Evolutionary conservation across 441 rosid genomes (phyloP), one percentile per base, ranked within the genome.

Genomic region (Populus tomentosa): DNA sequence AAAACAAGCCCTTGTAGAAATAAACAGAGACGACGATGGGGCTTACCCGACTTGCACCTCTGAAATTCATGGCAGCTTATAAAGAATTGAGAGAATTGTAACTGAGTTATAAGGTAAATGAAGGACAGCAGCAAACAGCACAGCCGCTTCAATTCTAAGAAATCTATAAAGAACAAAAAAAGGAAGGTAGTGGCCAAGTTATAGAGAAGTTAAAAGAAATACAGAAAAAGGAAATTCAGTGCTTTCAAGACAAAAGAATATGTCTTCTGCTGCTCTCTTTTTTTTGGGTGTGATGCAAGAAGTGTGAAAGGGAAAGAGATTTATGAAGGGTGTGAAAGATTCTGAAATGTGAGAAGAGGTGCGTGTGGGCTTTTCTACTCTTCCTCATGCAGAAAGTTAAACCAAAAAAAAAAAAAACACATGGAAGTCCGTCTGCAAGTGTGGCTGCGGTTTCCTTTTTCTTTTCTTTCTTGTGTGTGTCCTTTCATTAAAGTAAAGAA

Each of bases 21-120:
- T 50, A 9, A 24, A 7, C 3, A 30, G 30, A 63, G 10, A 72
- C 23, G 36, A 24, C 30, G 21, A 65, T 20, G 20, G 50, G n/a
- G 59, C 59, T 4, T 16, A 50, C 59, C 50, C 50, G 69, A 59
- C 84, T 80, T 82, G 82, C 88, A 50, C 86, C 82, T 82, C 84
- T 82, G 70, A 80, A 86, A 78, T 86, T 71, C 86, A 86, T 86
- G 50, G 65, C 78, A 35, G 69, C 81, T 21, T 26, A 64, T 11
- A 64, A 64, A 21, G 30, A 23, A 1, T 10, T 10, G 67, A 24
- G 11, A 64, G 50, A 42, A 42, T 42, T 42, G 50, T 42, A 42
- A 5, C 14, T 13, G 50, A 2, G 50, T 10, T 38, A 10, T 42
- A 42, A 42, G 16, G 50, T 42, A 42, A 42, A 10, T 42, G 50